Conservation (phyloP, 352 stramenopile genomes). For the Pilasporangium apinafurcum region DNA sequence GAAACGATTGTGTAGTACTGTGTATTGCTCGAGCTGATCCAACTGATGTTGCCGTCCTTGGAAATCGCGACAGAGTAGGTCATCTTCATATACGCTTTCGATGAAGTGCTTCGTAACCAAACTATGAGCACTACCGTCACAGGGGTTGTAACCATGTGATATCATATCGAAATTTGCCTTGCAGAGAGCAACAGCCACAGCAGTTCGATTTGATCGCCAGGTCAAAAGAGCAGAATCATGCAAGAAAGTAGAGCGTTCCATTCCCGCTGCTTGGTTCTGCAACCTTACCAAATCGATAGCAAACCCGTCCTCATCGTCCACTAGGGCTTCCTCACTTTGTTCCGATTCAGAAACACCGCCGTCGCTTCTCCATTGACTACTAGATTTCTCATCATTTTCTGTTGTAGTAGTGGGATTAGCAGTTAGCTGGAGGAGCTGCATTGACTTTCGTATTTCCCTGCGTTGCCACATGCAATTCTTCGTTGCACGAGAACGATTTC, state of each 20-base stretch:
- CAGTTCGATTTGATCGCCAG: conserved; percentile 34
- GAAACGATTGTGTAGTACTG: conserved; percentile 34
- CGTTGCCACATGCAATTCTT: too few relatives aligned
- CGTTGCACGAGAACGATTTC: too few relatives aligned
- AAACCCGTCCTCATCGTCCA: too few relatives aligned
- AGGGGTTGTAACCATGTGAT: conserved; percentile 26
- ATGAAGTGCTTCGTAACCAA: conserved; percentile 16
- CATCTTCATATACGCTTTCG: conserved; percentile 16
- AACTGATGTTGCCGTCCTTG: conserved; percentile 28
- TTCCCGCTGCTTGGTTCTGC: too few relatives aligned
- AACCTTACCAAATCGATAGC: too few relatives aligned
- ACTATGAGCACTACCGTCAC: not conserved
- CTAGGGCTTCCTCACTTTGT: too few relatives aligned
- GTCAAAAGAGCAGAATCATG: conserved; percentile 24
- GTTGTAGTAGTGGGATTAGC: too few relatives aligned
- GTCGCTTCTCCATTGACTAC: too few relatives aligned
- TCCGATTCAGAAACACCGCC: too few relatives aligned
- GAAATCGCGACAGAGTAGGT: conserved; percentile 46
- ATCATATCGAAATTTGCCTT: conserved; percentile 45
- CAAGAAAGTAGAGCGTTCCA: conserved; percentile 31
- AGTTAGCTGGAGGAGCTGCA: too few relatives aligned
- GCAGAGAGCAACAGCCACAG: conserved; percentile 25
- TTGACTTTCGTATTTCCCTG: too few relatives aligned
- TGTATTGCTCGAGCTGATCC: conserved; percentile 55
- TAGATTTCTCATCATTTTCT: too few relatives aligned